These are phyloP conservation scores for Moricandia moricandioides DNA, from an alignment of 345 rosid genomes.

Conservation along the genomic window DNA sequence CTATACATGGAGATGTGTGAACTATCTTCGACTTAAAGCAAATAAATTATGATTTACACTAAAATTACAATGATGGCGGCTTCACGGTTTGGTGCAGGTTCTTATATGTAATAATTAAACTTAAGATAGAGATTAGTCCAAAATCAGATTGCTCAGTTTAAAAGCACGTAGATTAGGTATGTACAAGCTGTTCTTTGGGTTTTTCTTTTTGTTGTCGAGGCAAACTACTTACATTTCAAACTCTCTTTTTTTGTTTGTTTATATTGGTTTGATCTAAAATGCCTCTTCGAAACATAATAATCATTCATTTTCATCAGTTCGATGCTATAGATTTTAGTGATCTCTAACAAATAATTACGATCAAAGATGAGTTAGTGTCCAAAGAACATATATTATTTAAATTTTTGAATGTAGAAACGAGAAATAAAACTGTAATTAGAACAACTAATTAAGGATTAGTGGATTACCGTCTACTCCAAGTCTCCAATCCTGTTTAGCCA, in stretches of 20 bases:
- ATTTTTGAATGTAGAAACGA: not conserved
- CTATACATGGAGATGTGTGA: constrained; percentile 7
- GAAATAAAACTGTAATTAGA: not conserved
- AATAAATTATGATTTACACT: constrained; percentile 16
- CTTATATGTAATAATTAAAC: not conserved
- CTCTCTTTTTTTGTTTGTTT: not conserved
- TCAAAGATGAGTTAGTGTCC: not conserved
- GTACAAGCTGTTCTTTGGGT: not conserved
- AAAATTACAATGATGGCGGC: constrained; percentile 6
- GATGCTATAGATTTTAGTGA: not conserved
- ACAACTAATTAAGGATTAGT: not conserved
- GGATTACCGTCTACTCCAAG: constrained; percentile 8
- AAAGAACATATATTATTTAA: not conserved
- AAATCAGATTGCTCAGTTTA: not conserved
- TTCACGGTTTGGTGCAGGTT: constrained; percentile 16
- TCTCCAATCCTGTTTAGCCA: not conserved
- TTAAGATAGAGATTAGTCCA: constrained; percentile 4
- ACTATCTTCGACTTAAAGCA: constrained; percentile 28
- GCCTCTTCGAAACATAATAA: not conserved
- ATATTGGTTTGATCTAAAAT: not conserved
- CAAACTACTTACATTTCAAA: not conserved
- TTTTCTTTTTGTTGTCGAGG: not conserved
- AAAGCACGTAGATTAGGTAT: not conserved
- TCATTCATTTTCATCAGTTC: not conserved
- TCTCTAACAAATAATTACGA: not conserved